Base-by-base conservation (phyloP, 345 rosid genomes). In the Gossypium australe region DNA sequence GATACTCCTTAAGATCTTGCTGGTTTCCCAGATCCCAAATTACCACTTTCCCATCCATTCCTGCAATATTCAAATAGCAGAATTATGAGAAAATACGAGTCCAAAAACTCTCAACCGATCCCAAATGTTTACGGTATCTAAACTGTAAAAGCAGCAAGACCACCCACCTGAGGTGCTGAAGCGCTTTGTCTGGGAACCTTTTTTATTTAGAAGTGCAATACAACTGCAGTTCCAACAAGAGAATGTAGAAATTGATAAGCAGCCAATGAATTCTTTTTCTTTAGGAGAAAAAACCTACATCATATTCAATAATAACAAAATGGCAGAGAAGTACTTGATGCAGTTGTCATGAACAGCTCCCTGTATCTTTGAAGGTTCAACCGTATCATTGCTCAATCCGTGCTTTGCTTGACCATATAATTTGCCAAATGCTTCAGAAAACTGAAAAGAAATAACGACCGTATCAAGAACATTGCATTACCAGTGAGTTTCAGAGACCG, bases 381-480 rank as follows among this genome's bases (percentile, higher is more conserved):
- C 78, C 9, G 84, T 80, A 38, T 95, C 97, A 72, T 86, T 88
- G 84, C 83, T 83, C 64, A 73, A 78, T 71, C 94, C 88, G 68
- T 80, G 72, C 88, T 87, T 93, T 13, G 98, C 85, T 75, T 89
- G 99, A 76, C 97, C 91, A 57, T 95, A 95, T 44, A 95, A 84
- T 80, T 95, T 95, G 72, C 97, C 94, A 85, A 95, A 91, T 74
- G 99, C 98, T 84, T 87, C 99, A 17, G 97, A 90, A 69, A 95
- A 87, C 99, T 93, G 84, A 70, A 69, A 79, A 70, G 29, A 11
- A 53, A 48, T 14, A 3, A 64, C 34, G 24, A 62, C 3, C 14
- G 17, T 24, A 13, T 24, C 13, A 67, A 13, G 17, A 45, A 14
- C 43, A 48, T 18, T 18, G 8, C 11, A 47, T 47, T 67, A 24